These are phyloP conservation scores for Beauveria rudraprayagi DNA, from an alignment of 2,329 filamentous ascomycete species.

Conservation along the genomic window DNA sequence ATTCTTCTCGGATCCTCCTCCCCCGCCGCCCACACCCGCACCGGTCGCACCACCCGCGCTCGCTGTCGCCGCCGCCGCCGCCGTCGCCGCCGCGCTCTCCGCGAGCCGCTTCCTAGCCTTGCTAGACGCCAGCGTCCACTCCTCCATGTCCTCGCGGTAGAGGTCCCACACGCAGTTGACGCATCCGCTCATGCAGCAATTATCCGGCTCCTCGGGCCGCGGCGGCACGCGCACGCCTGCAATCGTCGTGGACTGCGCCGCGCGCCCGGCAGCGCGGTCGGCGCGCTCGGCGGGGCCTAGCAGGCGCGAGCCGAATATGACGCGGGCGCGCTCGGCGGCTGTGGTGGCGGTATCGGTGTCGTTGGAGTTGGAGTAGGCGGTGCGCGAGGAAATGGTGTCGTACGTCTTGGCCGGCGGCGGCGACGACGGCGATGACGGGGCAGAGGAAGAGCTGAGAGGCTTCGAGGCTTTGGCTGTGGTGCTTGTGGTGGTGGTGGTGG, in stretches of 20 bases:
- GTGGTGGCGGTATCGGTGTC: conserved; percentile 26
- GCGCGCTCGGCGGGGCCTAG: conserved; percentile 64
- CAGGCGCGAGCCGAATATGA: conserved; percentile 76
- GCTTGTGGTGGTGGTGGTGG: background rate
- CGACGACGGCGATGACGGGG: background rate
- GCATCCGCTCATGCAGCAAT: conserved; percentile 98
- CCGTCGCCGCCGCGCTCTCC: conserved; percentile 20
- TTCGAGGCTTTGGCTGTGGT: background rate
- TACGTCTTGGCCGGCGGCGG: background rate
- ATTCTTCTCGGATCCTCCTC: conserved; percentile 55
- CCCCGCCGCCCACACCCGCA: conserved; percentile 34
- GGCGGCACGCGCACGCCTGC: conserved; percentile 80
- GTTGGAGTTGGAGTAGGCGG: conserved; percentile 8
- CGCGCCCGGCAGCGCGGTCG: conserved; percentile 49
- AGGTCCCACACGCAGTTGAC: conserved; percentile 96
- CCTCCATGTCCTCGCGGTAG: conserved; percentile 86
- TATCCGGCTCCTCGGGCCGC: conserved; percentile 81
- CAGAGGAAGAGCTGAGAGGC: background rate
- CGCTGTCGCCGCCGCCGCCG: conserved; percentile 4
- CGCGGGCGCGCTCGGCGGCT: conserved; percentile 47
- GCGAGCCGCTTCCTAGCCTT: conserved; percentile 52
- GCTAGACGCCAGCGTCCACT: conserved; percentile 62
- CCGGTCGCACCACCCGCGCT: too few species aligned
- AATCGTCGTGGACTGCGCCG: conserved; percentile 53
- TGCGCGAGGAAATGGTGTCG: conserved; percentile 5